Evolutionary conservation across 768 basidiomycete genomes (phyloP), one percentile per base, ranked within the genome.

Genomic region (Russula griseocarnosa): DNA sequence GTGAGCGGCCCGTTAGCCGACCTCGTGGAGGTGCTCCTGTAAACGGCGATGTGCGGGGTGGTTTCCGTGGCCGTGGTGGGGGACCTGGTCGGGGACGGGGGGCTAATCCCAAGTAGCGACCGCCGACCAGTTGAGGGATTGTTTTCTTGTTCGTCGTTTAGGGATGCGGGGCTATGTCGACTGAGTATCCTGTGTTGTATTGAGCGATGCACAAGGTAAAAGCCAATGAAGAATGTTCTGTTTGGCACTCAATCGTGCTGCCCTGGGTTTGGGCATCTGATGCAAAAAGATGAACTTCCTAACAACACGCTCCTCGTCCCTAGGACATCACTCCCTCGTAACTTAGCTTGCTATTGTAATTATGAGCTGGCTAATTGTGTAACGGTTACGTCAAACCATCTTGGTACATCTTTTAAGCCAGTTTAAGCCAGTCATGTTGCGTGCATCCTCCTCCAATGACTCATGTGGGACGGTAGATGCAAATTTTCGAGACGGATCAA

Each of bases 1-100:
- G 86, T 42, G 93, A 97, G n/a, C 77, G 94, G 61, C 86, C 87
- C 3, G 76, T 79, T 2, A 79, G 75, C 67, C 76, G 88, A 38
- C 80, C 85, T 18, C 81, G 88, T 20, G 85, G 87, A 47, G 87
- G 85, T 36, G 77, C 78, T 1, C 84, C 87, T 20, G 30, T 75
- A 26, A 76, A 76, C 54, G 79, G 80, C 64, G 85, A 82, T 26
- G 81, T 81, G 5, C 76, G 78, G 28, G 79, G 82, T 22, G 79
- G 79, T 32, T 82, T 78, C 68, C 77, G 78, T 38, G 79, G 78
- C 3, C 77, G 79, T 5, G 79, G 79, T 5, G 79, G 79, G 50
- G 79, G 80, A 18, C 75, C 77, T 38, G 75, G 77, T 50, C 75
- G 77, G 26, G 71, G 74, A 16, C 77, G 81, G 55, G 79, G 80